Evolutionary conservation across 208 protist genomes (phyloP).

Genomic region (Trypanosomatidae sp.): DNA sequence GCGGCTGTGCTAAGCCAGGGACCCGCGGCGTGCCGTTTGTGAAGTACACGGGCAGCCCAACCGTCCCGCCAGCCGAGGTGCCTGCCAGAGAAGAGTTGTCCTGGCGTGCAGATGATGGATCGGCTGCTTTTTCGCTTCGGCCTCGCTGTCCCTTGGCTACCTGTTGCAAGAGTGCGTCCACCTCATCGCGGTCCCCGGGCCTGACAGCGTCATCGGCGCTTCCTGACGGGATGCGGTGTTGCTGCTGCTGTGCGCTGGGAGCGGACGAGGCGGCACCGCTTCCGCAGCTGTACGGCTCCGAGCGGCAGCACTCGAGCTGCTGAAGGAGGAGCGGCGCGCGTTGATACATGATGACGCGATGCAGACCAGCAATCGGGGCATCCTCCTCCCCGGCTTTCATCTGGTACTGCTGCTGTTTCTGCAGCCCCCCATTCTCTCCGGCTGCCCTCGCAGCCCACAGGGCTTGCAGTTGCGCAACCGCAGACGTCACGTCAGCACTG

Average conservation of each 20-base stretch:
- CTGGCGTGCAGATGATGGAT: neutral
- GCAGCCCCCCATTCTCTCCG: neutral
- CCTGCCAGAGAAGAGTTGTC: constrained; percentile 1
- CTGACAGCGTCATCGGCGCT: neutral
- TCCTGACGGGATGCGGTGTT: neutral
- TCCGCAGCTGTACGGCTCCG: constrained; percentile 21
- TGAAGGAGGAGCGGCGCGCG: constrained; percentile 66
- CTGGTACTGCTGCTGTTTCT: neutral
- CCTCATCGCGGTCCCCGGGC: constrained; percentile 14
- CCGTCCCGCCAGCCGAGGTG: neutral
- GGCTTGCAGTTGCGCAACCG: constrained; percentile 15
- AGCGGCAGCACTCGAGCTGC: constrained; percentile 54
- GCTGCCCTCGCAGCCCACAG: constrained; percentile 7
- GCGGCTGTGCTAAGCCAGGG: constrained; percentile 46
- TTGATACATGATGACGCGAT: constrained; percentile 69
- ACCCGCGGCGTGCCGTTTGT: constrained; percentile 70
- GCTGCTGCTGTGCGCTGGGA: neutral
- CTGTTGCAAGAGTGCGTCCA: constrained; percentile 35
- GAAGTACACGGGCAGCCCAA: constrained; percentile 47
- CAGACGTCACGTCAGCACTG: constrained; percentile 15
- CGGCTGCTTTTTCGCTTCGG: neutral
- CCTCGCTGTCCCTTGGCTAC: constrained; percentile 8
- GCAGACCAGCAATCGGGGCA: constrained; percentile 39
- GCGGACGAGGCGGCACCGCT: neutral
- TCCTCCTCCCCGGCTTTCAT: constrained; percentile 4